Percentiles rank a stretch among this genome's conserved stretches.
These are phyloP conservation scores for Solanum etuberosum DNA, from an alignment of 257 asterid species.

Conservation along the genomic window DNA sequence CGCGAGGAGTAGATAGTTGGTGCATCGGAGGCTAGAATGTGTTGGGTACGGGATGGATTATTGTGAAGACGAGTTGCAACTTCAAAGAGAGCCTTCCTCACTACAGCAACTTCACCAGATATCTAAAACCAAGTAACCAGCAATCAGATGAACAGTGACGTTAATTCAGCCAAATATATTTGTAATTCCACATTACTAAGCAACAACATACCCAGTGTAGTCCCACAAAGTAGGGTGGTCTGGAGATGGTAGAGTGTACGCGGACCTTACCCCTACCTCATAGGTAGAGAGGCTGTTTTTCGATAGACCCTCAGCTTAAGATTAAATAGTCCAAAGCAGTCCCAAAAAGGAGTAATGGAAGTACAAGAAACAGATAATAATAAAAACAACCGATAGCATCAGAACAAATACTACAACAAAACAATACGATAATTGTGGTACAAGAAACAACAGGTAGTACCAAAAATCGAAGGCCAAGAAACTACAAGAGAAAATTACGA, in stretches of 20 bases:
- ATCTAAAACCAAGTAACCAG: constrained; percentile 2
- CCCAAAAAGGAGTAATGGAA: not conserved
- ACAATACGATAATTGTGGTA: not conserved
- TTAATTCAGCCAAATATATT: not conserved
- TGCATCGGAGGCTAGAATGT: constrained; percentile 4
- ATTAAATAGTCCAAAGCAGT: not conserved
- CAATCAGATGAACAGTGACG: not conserved
- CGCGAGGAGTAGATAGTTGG: constrained; percentile 8
- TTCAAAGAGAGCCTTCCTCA: constrained; percentile 13
- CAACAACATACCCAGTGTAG: not conserved
- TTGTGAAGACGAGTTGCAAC: constrained; percentile 16
- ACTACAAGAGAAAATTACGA: not conserved
- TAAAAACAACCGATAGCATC: not conserved
- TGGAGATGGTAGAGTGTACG: not conserved
- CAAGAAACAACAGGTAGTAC: not conserved
- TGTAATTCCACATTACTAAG: not conserved
- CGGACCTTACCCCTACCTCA: not conserved
- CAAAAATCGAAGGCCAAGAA: not conserved
- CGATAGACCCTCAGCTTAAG: not conserved
- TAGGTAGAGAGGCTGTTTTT: not conserved
- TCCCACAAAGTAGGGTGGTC: not conserved
- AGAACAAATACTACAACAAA: not conserved
- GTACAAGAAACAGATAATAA: not conserved
- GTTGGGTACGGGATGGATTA: constrained; percentile 19
- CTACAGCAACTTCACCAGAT: constrained; percentile 10